Base-by-base conservation (phyloP, 768 basidiomycete genomes). In the Rossbeevera mucosa region DNA sequence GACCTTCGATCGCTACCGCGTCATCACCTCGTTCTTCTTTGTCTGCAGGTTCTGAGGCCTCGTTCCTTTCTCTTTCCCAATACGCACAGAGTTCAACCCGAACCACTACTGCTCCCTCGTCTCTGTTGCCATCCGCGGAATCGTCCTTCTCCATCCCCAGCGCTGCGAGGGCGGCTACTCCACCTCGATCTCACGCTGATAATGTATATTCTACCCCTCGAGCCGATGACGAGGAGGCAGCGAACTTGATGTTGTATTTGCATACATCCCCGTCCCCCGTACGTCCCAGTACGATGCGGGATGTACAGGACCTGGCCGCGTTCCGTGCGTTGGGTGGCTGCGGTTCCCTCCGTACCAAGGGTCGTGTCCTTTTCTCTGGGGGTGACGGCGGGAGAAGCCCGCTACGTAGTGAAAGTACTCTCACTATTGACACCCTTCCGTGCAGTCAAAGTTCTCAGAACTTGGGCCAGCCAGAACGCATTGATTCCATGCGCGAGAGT, bases 251-350 rank as follows among this genome's bases (percentile, higher is more conserved):
- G 82, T 72, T 92, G 20, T 88, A 81, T 70, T 79, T 93, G 47
- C 90, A 91, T 38, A 91, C 89, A 6, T 91, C 88, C 1, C 90
- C 90, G 0, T 91, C 88, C 0, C 90, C 90, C 8, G 87, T 76
- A 18, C 81, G 88, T 36, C 78, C 79, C 20, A 69, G 75, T 14
- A 76, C 75, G 40, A 80, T 77, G 30, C 69, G 72, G 31, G 65
- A 70, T 28, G 65, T 69, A 22, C 63, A 53, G 25, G 80, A 82
- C 38, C 56, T 74, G 29, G 75, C 77, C 6, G 78, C 83, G 16
- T 85, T 75, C 61, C 76, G 83, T 41, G 73, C 78, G 14, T 72
- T 88, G 18, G 75, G 79, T 44, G 78, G 78, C 24, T 66, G 63
- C 18, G 66, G 65, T 22, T 69, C 66, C 7, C 73, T 84, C 50